These are phyloP conservation scores for Diaporthe caulivora DNA, from an alignment of 2,329 filamentous ascomycete species.

Conservation along the genomic window DNA sequence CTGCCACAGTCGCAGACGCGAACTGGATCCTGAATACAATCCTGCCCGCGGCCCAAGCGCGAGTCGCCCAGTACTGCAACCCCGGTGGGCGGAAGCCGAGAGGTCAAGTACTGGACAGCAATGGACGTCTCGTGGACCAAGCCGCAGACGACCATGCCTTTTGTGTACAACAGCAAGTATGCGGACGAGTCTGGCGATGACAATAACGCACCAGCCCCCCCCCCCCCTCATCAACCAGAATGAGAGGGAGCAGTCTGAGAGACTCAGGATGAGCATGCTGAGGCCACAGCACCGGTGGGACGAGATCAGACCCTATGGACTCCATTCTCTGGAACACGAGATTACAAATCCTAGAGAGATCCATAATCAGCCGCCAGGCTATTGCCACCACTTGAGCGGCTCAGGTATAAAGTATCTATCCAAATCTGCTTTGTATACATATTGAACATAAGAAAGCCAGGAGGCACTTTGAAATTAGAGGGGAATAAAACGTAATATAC, in stretches of 20 bases:
- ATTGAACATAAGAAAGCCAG: too few relatives aligned
- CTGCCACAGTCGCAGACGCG: not conserved
- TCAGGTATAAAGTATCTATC: too few relatives aligned
- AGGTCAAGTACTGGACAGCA: not conserved
- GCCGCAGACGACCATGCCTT: not conserved
- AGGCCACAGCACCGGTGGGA: not conserved
- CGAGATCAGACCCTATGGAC: not conserved
- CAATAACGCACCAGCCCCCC: not conserved
- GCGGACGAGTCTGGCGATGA: not conserved
- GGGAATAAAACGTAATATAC: too few relatives aligned
- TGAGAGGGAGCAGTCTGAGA: not conserved
- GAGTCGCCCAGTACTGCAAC: not conserved
- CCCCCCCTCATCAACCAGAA: not conserved
- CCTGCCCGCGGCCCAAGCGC: not conserved
- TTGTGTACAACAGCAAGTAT: not conserved
- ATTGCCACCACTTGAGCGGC: too few relatives aligned
- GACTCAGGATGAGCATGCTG: not conserved
- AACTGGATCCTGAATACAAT: not conserved
- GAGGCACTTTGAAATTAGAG: too few relatives aligned
- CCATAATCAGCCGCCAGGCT: not conserved
- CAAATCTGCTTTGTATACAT: too few relatives aligned
- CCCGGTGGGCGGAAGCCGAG: not conserved
- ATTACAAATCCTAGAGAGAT: not conserved
- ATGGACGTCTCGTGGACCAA: not conserved
- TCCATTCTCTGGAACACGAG: not conserved